phyloP scores from a whole-genome alignment of 305 asterid species.

The Plantago lanceolata region DNA sequence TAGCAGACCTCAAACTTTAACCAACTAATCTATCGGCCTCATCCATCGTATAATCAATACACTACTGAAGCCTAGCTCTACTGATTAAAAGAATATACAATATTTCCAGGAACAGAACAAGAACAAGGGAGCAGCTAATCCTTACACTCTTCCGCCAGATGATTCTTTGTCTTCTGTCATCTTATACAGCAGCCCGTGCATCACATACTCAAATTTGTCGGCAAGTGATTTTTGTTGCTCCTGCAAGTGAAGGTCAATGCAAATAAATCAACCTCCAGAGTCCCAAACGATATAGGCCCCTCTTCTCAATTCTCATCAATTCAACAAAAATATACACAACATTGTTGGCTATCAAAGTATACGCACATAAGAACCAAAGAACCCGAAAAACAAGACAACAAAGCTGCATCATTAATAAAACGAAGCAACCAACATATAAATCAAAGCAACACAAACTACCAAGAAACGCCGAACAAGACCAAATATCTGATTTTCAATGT shows the following conservation, averaged over 20 bases:
- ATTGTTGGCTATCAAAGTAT: neutral
- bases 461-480: too few species aligned
- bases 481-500: too few species aligned
- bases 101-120: slow-evolving; percentile 7
- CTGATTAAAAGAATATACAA: neutral
- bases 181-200: slow-evolving; percentile 86
- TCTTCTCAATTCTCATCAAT: neutral
- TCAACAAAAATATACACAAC: neutral
- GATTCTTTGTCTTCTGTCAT: slow-evolving; percentile 51
- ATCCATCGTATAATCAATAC: neutral
- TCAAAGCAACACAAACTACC: neutral
- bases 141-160: slow-evolving; percentile 47
- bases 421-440: neutral
- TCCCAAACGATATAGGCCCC: neutral
- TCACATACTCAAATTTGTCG: slow-evolving; percentile 86
- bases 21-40: neutral
- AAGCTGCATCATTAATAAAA: neutral
- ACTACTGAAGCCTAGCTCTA: neutral
- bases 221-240: slow-evolving; percentile 61
- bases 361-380: neutral
- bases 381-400: neutral
- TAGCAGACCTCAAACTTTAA: slow-evolving; percentile 6
- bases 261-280: slow-evolving; percentile 6
- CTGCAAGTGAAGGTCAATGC: slow-evolving; percentile 34
- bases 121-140: slow-evolving; percentile 20